These are phyloP conservation scores for Solanum hybrid DNA, from an alignment of 305 asterid species.

Conservation along the genomic window DNA sequence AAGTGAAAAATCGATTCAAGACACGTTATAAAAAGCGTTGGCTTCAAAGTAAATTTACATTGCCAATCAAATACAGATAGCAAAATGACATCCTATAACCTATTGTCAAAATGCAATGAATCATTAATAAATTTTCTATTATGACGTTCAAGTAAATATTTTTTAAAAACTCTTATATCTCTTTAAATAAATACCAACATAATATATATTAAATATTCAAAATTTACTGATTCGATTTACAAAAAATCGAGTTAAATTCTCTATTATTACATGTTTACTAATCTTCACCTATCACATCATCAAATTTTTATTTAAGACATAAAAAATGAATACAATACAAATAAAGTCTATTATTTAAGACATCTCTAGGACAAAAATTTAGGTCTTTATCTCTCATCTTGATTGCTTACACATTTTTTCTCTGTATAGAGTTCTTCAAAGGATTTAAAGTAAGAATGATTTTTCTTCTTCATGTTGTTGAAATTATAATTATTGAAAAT, in stretches of 20 bases:
- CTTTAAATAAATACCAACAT: background rate
- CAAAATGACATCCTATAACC: background rate
- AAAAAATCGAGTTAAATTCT: background rate
- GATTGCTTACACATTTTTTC: constrained; percentile 2
- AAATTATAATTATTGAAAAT: too few species aligned
- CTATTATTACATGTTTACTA: background rate
- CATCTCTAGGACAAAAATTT: background rate
- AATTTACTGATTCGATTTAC: background rate
- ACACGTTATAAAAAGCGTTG: too few species aligned
- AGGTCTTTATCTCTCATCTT: background rate
- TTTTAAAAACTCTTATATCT: background rate
- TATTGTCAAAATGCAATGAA: background rate
- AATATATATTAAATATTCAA: background rate
- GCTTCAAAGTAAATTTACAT: background rate
- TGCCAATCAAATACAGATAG: background rate
- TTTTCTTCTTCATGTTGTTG: background rate
- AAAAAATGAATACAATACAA: background rate
- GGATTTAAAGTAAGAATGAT: background rate
- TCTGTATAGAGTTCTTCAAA: background rate
- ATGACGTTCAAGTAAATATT: background rate
- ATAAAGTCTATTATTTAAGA: background rate
- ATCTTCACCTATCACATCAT: constrained; percentile 1
- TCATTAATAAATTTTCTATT: background rate
- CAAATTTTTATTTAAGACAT: background rate
- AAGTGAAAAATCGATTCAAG: too few species aligned